These are phyloP conservation scores for Physcomitrium patens DNA, from an alignment of 225 moss, liverwort and hornwort genomes.

Conservation along the genomic window DNA sequence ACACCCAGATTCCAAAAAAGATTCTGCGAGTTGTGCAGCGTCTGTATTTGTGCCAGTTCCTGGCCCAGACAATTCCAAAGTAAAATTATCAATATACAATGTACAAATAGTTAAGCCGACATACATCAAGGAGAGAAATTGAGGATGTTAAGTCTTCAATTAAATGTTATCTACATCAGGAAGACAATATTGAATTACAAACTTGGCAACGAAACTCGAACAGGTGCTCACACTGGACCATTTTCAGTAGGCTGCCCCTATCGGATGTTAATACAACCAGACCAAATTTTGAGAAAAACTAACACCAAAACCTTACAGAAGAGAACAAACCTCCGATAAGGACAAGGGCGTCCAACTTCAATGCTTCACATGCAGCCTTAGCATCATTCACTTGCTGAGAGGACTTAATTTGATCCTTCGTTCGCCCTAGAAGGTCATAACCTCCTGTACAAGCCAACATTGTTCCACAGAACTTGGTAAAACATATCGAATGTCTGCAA, in stretches of 20 bases:
- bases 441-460: constrained; percentile 66
- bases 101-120: background rate
- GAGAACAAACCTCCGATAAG: constrained; percentile 80
- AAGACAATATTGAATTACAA: background rate
- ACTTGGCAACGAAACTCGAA: no score
- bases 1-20: constrained; percentile 85
- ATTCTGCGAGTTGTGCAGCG: constrained; percentile 95
- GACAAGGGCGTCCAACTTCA: constrained; percentile 92
- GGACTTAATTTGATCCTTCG: constrained; percentile 95
- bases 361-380: constrained; percentile 79
- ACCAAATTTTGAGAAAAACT: background rate
- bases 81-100: background rate
- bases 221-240: no score
- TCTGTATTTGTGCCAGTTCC: constrained; percentile 94
- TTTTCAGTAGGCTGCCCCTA: no score
- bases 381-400: constrained; percentile 94
- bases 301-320: background rate
- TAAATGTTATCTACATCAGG: constrained; percentile 5
- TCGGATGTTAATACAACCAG: no score
- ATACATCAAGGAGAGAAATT: no score
- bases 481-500: background rate
- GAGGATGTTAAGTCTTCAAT: no score
- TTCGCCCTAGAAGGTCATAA: constrained; percentile 92
- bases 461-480: constrained; percentile 1
- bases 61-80: constrained; percentile 31